Evolutionary conservation across 2,329 filamentous ascomycete genomes (phyloP), one percentile per base, ranked within the genome.

Genomic region (Blumeriella jaapii): DNA sequence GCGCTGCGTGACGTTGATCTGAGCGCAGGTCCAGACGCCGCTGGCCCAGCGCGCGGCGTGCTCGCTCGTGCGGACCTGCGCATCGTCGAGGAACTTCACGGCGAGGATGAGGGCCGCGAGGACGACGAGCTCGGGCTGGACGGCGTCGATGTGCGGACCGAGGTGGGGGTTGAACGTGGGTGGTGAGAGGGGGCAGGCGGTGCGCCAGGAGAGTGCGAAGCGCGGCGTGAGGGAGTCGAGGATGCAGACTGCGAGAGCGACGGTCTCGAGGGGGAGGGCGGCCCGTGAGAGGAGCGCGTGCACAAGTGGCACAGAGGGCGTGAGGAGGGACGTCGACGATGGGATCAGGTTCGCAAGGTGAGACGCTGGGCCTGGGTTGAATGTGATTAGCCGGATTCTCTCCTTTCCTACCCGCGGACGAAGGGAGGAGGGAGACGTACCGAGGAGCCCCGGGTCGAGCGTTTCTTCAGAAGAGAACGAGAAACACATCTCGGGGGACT

Each of bases 341-440:
- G 76, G 76, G 37, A 80, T 67, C 55, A 80, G 67, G 55, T 78
- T 78, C 49, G 74, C 70, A 38, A 81, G 67, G 51, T 79, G 74
- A 31, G 74, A 68, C 43, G 76, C 73, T 34, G 76, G 71, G 40
- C 75, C 76, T 80, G 53, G 31, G 36, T 38, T 28, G 31, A 30
- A 29, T 34, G 11, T 38, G 7, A 48, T 55, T 48, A 55, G 53
- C 45, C 44, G 44, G 34, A 43, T 31, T 34, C 10, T 20, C 18
- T 31, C 33, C 6, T 23, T 13, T 26, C 24, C 11, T 34, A 28
- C n/a, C 19, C 13, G 9, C 4, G 28, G 25, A 28, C 27, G 28
- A 20, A 31, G 41, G 34, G 36, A 34, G 37, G 38, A 40, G 19
- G 29, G 36, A 34, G 33, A 46, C 41, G 40, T 51, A 53, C 52